Conservation (phyloP, 768 basidiomycete species). For the Naematelia aurantialba region DNA sequence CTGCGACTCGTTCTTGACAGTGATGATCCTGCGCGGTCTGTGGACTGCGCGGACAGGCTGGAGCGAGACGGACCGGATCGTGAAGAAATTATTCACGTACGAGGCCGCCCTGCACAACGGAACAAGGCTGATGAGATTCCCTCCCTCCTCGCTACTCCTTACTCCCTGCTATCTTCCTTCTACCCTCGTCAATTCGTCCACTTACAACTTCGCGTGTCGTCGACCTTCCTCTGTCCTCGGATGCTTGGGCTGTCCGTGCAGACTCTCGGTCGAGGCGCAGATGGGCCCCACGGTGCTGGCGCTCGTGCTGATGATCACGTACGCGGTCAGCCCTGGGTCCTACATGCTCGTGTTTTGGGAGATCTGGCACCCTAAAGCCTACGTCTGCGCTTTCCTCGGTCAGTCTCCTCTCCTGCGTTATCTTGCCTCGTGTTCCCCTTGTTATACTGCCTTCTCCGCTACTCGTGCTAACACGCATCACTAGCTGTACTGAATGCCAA, state of each 20-base stretch:
- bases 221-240: too few species aligned
- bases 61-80: constrained; percentile 2
- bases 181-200: too few species aligned
- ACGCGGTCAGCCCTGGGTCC: background rate
- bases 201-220: too few species aligned
- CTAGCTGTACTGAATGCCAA: background rate
- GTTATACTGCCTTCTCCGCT: background rate
- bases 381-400: background rate
- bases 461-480: too few species aligned
- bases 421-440: background rate
- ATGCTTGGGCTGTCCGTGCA: too few species aligned
- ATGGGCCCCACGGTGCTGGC: background rate
- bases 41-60: constrained; percentile 8
- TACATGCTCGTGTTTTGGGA: background rate
- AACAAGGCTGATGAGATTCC: too few species aligned
- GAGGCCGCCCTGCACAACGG: background rate
- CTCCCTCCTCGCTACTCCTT: too few species aligned
- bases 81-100: constrained; percentile 1
- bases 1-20: constrained; percentile 5
- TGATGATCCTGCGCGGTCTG: constrained; percentile 10
- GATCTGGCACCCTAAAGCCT: background rate
- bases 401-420: background rate
- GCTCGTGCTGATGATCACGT: background rate
- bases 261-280: background rate
- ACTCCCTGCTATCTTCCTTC: too few species aligned